Base-by-base conservation (phyloP, 768 basidiomycete genomes). In the Ramaria rubella region DNA sequence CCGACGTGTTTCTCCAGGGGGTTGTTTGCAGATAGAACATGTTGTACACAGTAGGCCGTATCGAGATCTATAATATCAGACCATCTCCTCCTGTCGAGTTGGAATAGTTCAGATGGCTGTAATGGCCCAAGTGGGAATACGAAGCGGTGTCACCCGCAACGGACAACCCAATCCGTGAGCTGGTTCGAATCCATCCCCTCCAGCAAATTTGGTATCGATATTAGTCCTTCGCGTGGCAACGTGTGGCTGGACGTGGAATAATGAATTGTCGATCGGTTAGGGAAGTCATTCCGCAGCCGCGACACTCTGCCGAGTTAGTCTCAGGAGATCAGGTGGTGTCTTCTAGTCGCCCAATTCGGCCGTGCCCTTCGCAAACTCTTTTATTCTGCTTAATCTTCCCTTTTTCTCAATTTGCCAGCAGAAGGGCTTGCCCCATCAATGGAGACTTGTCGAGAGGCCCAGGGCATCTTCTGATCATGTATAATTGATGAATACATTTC, bases 271-370 rank as follows among this genome's bases (percentile, higher is more conserved):
- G 31, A 24, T 27, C 30, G 43, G 55, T 56, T 45, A 56, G 55
- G 55, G 55, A 56, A 56, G 55, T 56, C 55, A 56, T 56, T 56
- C 55, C 55, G 55, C 55, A 56, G 55, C 55, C 43, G 21, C 23
- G 19, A 29, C 26, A 17, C 14, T 26, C 45, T 23, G 45, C 55
- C 55, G 51, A 56, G 55, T 56, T 48, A 24, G 42, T 56, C 55
- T 51, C 19, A 56, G 55, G 55, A 56, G 55, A 56, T 50, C 55
- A 56, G 55, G 55, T 12, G 55, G 27, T 46, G 43, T 56, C 45
- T 56, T 50, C 52, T 42, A 56, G 55, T 31, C 55, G 55, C 55
- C 49, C 55, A 12, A 21, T 19, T 11, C 15, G 15, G 33, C 55
- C 55, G 55, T 56, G 55, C 55, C 26, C 12, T 38, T 56, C 55